Conservation (phyloP, 345 rosid genomes). For the Litchi chinensis region DNA sequence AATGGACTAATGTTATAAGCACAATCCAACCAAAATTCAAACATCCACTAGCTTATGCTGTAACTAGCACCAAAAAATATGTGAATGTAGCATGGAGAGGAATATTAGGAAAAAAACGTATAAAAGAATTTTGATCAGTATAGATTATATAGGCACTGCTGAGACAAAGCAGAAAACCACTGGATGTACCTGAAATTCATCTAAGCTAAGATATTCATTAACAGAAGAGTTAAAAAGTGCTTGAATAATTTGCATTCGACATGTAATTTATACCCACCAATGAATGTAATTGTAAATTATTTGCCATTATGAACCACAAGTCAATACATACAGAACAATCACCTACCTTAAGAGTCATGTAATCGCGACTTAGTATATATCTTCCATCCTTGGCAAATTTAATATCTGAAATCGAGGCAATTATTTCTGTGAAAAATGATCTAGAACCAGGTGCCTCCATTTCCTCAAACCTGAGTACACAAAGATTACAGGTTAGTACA, state of each 20-base stretch:
- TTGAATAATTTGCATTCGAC: not conserved
- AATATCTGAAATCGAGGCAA: conserved; percentile 97
- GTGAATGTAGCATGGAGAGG: not conserved
- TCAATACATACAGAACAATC: not conserved
- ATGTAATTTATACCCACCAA: not conserved
- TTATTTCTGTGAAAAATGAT: conserved; percentile 99
- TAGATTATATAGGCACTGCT: not conserved
- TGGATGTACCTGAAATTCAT: not conserved
- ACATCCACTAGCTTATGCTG: not conserved
- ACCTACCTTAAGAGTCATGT: conserved; percentile 97
- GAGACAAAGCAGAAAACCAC: not conserved
- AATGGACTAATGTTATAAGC: conserved; percentile 18
- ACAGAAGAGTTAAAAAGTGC: not conserved
- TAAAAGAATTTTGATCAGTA: not conserved
- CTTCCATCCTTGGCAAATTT: conserved; percentile 91
- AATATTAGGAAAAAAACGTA: not conserved
- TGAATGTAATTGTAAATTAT: conserved; percentile 7
- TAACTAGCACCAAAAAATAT: not conserved
- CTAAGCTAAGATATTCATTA: not conserved
- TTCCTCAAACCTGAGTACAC: conserved; percentile 81
- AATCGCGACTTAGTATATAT: conserved; percentile 94
- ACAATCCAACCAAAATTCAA: not conserved
- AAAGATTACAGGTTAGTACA: not conserved
- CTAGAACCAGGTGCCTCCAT: conserved; percentile 86
- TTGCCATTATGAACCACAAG: conserved; percentile 5